Percentiles rank a stretch among this genome's conserved stretches.
Evolutionary conservation across 2,329 filamentous ascomycete genomes (phyloP).

Genomic region (Penicillium sp.): DNA sequence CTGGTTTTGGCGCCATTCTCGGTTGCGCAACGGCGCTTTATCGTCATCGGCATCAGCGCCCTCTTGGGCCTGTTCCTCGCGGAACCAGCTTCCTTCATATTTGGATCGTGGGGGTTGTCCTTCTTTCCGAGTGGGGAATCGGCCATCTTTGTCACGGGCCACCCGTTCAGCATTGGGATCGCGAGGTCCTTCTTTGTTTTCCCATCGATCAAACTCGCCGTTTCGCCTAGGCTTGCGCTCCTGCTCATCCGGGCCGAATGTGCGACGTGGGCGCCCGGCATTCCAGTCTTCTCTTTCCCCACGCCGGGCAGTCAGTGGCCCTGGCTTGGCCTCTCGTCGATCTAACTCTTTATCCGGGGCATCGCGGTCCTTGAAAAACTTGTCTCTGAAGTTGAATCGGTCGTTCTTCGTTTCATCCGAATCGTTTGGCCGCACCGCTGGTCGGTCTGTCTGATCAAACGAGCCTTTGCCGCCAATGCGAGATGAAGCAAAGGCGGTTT

Average conservation of each 20-base stretch:
- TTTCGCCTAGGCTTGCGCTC: slow-evolving; percentile 44
- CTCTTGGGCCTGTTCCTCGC: slow-evolving; percentile 52
- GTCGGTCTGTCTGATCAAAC: slow-evolving; percentile 47
- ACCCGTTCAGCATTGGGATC: slow-evolving; percentile 50
- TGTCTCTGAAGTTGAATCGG: slow-evolving; percentile 61
- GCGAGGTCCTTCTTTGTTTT: slow-evolving; percentile 51
- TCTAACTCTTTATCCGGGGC: slow-evolving; percentile 38
- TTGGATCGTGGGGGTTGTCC: slow-evolving; percentile 61
- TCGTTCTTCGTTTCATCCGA: slow-evolving; percentile 60
- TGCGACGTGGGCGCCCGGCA: slow-evolving; percentile 40
- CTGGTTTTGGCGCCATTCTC: slow-evolving; percentile 61
- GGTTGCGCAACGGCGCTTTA: slow-evolving; percentile 54
- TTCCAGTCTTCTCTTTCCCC: slow-evolving; percentile 47
- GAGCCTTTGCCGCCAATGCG: slow-evolving; percentile 50
- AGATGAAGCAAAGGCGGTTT: slow-evolving; percentile 78
- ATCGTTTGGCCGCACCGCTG: slow-evolving; percentile 49
- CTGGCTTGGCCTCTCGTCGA: slow-evolving; percentile 38
- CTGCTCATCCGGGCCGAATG: slow-evolving; percentile 43
- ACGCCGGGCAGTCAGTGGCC: slow-evolving; percentile 36
- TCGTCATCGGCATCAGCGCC: slow-evolving; percentile 44
- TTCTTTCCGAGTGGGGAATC: slow-evolving; percentile 59
- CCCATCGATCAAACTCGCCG: slow-evolving; percentile 46
- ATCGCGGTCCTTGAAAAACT: slow-evolving; percentile 42
- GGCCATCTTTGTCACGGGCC: slow-evolving; percentile 57
- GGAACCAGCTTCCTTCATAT: slow-evolving; percentile 73